Evolutionary conservation across 2,329 filamentous ascomycete species (phyloP).

Genomic region (Drechslerella coelobrocha): DNA sequence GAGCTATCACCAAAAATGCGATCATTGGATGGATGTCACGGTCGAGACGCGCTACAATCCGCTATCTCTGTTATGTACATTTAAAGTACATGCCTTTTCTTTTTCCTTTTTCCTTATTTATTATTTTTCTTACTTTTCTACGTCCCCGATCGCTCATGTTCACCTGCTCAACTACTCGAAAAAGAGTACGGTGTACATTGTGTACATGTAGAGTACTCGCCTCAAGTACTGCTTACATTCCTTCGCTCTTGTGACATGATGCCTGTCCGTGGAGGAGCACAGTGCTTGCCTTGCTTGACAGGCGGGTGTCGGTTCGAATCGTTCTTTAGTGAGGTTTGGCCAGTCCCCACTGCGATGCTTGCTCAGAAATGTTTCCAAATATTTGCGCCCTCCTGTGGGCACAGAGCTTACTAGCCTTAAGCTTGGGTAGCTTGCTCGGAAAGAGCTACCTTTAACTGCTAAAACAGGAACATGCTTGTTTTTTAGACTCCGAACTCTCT

Average conservation of each 20-base stretch:
- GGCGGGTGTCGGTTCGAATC: slow-evolving; percentile 27
- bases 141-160: slow-evolving; percentile 18
- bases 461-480: slow-evolving; percentile 48
- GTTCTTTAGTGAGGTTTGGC: slow-evolving; percentile 19
- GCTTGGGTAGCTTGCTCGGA: slow-evolving; percentile 48
- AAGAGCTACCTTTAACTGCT: slow-evolving; percentile 50
- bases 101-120: slow-evolving; percentile 40
- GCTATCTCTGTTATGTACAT: slow-evolving; percentile 20
- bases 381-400: slow-evolving; percentile 46
- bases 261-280: slow-evolving; percentile 48
- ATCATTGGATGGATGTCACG: slow-evolving; percentile 49
- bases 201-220: background rate
- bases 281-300: slow-evolving; percentile 39
- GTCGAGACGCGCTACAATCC: slow-evolving; percentile 40
- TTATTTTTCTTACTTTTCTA: slow-evolving; percentile 40
- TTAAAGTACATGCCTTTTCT: background rate
- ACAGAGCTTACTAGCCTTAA: slow-evolving; percentile 43
- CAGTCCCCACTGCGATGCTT: background rate
- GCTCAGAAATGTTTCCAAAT: slow-evolving; percentile 48
- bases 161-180: slow-evolving; percentile 24
- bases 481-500: slow-evolving; percentile 17
- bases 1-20: slow-evolving; percentile 50
- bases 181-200: slow-evolving; percentile 4
- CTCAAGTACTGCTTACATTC: slow-evolving; percentile 22
- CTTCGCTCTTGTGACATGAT: slow-evolving; percentile 47